Conservation (phyloP, 306 rosid species). For the Cyamopsis tetragonoloba region DNA sequence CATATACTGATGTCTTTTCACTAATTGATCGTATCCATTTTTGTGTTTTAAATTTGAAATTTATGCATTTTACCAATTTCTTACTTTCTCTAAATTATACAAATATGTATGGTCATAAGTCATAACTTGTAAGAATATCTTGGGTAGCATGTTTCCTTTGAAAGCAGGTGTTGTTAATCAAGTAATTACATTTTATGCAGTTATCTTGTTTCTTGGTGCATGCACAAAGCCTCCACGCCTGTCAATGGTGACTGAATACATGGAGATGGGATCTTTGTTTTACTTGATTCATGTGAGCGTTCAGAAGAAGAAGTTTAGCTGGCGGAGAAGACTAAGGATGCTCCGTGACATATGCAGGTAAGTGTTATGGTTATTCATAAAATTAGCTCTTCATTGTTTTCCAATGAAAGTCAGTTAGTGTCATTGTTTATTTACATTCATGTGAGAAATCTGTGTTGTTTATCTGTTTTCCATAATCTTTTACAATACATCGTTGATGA, state of each 20-base stretch:
- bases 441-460: not conserved
- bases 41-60: conserved; percentile 10
- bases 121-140: conserved; percentile 7
- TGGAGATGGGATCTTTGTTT: conserved; percentile 96
- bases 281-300: conserved; percentile 86
- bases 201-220: conserved; percentile 95
- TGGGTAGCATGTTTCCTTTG: conserved; percentile 9
- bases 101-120: not conserved
- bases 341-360: conserved; percentile 91
- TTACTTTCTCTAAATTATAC: not conserved
- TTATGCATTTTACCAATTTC: conserved; percentile 4
- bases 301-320: conserved; percentile 85
- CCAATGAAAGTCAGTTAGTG: not conserved
- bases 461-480: not conserved
- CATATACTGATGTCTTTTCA: conserved; percentile 12
- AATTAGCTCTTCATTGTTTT: not conserved
- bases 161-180: conserved; percentile 1
- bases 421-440: conserved; percentile 2
- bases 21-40: conserved; percentile 7
- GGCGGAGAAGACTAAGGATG: conserved; percentile 87
- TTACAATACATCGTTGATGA: not conserved
- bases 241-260: conserved; percentile 95
- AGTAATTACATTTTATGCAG: conserved; percentile 52
- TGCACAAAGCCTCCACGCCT: conserved; percentile 94
- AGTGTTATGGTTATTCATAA: conserved; percentile 19